Evolutionary conservation across 805 yeast genomes (phyloP), one percentile per base, ranked within the genome.

Genomic region (Metschnikowia cubensis): DNA sequence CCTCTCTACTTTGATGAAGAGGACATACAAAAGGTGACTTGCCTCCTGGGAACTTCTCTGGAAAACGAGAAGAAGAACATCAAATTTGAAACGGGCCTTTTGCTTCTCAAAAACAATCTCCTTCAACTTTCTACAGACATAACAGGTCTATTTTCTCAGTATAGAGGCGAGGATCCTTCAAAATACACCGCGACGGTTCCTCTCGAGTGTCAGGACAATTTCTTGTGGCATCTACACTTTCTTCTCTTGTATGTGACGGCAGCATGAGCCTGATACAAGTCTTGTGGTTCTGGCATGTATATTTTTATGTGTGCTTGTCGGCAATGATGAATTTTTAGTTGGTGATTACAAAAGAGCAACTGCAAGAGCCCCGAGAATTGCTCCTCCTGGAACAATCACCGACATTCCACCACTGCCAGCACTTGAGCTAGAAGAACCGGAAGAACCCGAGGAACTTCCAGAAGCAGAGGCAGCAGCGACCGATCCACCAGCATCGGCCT

Each of bases 191-290:
- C 52, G 15, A 54, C 59, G 6, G 60, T 71, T 13, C 76, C 77
- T 2, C 52, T 62, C 6, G 76, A 73, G 42, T 69, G 74, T 47
- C 45, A 64, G 15, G 77, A 73, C 54, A 71, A 72, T 50, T 64
- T 71, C 40, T 56, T 72, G 49, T 73, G 77, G 77, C 70, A 62
- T 42, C 51, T 73, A 21, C 68, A 73, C 50, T 73, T 67, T 47
- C 45, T 73, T 21, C 49, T 68, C 13, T 57, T 73, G 37, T 70
- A 63, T 52, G 52, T 72, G 35, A 71, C 75, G 1, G 67, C 66
- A 2, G 25, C 35, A 8, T 41, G n/a, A 41, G 18, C 35, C 20
- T 10, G 17, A 20, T 15, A 22, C 42, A 7, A 22, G 42, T 21
- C 14, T n/a, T 14, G 4, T 14, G 15, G 15, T 22, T 6, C 32